Evolutionary conservation across 225 moss, liverwort and hornwort species (phyloP).

Genomic region (Lunularia cruciata): DNA sequence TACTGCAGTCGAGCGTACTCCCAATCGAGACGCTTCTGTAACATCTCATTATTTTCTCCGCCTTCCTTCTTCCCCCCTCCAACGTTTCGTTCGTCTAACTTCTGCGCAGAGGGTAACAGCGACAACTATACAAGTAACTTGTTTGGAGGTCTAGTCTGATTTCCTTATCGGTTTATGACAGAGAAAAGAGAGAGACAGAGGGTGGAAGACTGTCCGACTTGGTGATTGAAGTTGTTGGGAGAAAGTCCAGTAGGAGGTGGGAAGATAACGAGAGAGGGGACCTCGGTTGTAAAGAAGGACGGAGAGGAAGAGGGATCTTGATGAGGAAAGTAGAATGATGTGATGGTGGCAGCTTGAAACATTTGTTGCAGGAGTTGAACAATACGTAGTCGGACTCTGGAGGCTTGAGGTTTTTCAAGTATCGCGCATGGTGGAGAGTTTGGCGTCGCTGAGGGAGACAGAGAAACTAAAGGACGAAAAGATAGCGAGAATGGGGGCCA

Average conservation of each 20-base stretch:
- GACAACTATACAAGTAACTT: too few species aligned
- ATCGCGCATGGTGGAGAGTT: constrained; percentile 20
- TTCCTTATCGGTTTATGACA: too few species aligned
- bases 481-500: constrained; percentile 18
- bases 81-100: too few species aligned
- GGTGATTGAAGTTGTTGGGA: neutral
- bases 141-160: too few species aligned
- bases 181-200: neutral
- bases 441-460: constrained; percentile 2
- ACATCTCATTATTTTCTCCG: too few species aligned
- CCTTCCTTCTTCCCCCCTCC: too few species aligned
- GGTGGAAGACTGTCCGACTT: too few species aligned
- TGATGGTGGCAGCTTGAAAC: neutral
- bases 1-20: neutral
- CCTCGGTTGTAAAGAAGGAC: neutral
- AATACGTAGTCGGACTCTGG: too few species aligned
- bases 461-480: neutral
- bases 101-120: too few species aligned
- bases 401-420: too few species aligned
- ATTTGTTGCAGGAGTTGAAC: too few species aligned
- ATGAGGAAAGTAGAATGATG: neutral
- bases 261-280: neutral
- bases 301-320: neutral
- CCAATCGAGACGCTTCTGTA: too few species aligned
- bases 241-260: neutral